Evolutionary conservation across 306 rosid species (phyloP).

Genomic region (Amphicarpaea edgeworthii): DNA sequence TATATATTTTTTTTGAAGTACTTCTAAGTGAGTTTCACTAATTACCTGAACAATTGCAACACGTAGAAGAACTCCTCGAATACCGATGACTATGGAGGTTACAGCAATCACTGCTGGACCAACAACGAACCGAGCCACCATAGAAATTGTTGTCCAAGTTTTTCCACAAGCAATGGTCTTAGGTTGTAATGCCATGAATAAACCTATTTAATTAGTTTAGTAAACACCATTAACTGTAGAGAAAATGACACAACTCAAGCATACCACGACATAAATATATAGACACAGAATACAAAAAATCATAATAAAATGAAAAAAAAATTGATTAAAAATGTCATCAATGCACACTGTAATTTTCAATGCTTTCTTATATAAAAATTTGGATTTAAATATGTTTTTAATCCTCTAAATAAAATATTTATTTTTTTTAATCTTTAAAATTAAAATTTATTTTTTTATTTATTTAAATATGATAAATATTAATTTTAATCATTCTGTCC

Average conservation of each 20-base stretch:
- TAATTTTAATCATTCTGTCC: too few species aligned
- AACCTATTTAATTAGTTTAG: constrained; percentile 31
- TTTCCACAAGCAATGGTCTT: constrained; percentile 46
- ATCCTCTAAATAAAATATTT: too few species aligned
- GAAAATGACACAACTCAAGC: background rate
- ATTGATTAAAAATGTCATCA: too few species aligned
- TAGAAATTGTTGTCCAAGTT: constrained; percentile 26
- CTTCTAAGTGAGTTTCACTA: too few species aligned
- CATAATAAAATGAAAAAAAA: too few species aligned
- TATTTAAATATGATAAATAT: too few species aligned
- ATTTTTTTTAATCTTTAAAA: too few species aligned
- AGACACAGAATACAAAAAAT: background rate
- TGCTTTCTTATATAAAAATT: too few species aligned
- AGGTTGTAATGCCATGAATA: constrained; percentile 49
- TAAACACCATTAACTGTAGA: background rate
- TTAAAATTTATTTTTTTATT: too few species aligned
- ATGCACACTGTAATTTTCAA: too few species aligned
- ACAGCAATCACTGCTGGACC: constrained; percentile 44
- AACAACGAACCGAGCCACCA: constrained; percentile 39
- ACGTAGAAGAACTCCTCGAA: constrained; percentile 46
- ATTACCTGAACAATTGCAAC: constrained; percentile 46
- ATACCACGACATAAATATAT: background rate
- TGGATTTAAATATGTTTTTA: too few species aligned
- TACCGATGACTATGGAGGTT: constrained; percentile 26
- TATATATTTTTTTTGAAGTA: too few species aligned